These are phyloP conservation scores for Phellinidium pouzarii DNA, from an alignment of 1,284 basidiomycete species.

Conservation along the genomic window DNA sequence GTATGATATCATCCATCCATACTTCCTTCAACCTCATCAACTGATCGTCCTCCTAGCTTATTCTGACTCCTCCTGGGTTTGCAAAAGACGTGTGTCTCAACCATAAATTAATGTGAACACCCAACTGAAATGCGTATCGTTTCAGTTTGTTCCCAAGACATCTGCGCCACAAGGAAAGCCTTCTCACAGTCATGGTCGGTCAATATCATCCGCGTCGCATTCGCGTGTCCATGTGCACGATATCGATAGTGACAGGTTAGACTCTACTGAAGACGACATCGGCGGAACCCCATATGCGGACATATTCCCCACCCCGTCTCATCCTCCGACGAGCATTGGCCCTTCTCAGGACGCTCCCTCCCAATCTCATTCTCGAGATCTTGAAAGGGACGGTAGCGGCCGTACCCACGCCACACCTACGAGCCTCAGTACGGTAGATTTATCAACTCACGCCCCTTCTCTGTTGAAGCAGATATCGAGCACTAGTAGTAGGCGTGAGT, in stretches of 20 bases:
- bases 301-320: slow-evolving; percentile 17
- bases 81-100: slow-evolving; percentile 49
- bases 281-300: slow-evolving; percentile 40
- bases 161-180: slow-evolving; percentile 8
- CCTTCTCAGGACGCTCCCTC: neutral
- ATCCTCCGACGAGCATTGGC: neutral
- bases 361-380: slow-evolving; percentile 1
- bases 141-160: slow-evolving; percentile 10
- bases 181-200: slow-evolving; percentile 1
- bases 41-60: slow-evolving; percentile 36
- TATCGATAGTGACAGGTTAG: neutral
- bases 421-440: neutral
- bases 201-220: neutral
- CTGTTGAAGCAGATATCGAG: neutral
- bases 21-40: neutral
- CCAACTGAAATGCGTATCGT: slow-evolving; percentile 21
- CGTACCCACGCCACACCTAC: neutral
- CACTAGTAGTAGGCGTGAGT: neutral
- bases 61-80: slow-evolving; percentile 61
- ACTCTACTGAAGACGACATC: slow-evolving; percentile 24
- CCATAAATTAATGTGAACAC: slow-evolving; percentile 20
- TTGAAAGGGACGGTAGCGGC: slow-evolving; percentile 4
- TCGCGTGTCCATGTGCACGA: slow-evolving; percentile 7
- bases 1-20: slow-evolving; percentile 28
- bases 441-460: neutral